Conservation (phyloP, 192 early-diverging fungal species). For the Podila clonocystis region DNA sequence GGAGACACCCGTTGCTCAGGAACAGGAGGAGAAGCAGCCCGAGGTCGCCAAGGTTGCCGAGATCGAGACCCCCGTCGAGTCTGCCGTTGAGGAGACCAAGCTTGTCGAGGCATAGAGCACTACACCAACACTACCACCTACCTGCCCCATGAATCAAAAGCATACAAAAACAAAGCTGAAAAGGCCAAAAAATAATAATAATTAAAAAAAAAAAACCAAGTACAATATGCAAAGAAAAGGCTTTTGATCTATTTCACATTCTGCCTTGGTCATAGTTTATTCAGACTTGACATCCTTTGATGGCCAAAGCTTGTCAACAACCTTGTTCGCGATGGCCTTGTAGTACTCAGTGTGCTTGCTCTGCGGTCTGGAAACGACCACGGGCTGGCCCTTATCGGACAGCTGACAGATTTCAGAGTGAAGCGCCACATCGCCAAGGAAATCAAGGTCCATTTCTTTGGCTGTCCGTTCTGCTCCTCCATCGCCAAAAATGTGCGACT, state of each 20-base stretch:
- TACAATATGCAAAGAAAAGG: not conserved
- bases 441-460: conserved; percentile 68
- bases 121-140: not conserved
- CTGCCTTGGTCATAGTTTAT: too few relatives aligned
- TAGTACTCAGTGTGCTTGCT: conserved; percentile 61
- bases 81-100: not conserved
- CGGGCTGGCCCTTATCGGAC: conserved; percentile 79
- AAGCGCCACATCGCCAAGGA: conserved; percentile 84
- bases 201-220: not conserved
- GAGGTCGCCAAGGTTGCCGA: not conserved
- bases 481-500: conserved; percentile 83
- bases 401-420: conserved; percentile 76
- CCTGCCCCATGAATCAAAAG: not conserved
- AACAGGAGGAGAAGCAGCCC: too few relatives aligned
- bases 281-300: not conserved
- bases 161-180: too few relatives aligned
- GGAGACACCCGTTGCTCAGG: not conserved
- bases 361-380: conserved; percentile 66
- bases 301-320: conserved; percentile 53
- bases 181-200: too few relatives aligned
- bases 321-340: conserved; percentile 58
- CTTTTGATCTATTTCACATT: not conserved
- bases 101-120: not conserved
- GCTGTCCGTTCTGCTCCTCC: conserved; percentile 66
- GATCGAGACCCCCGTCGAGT: conserved; percentile 1